phyloP scores from a whole-genome alignment of 2,329 filamentous ascomycete species.

The Ceratocystis diversiconidia region DNA sequence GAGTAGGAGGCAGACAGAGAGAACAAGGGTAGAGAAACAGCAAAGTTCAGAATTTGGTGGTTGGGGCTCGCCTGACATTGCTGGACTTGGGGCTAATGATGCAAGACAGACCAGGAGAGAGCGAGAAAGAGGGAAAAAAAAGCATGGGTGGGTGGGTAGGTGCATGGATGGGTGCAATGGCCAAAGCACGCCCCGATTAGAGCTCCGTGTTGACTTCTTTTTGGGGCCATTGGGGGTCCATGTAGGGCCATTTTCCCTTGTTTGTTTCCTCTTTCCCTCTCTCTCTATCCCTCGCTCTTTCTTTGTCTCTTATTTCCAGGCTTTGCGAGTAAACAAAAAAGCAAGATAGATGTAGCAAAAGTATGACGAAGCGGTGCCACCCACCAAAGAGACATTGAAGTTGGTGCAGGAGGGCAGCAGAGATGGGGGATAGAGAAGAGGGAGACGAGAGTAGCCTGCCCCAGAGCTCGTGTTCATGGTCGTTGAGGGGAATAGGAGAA shows the following conservation, averaged over 20 bases:
- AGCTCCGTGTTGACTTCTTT: background rate
- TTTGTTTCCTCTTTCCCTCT: background rate
- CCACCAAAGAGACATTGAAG: too few relatives aligned
- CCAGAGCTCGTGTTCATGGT: background rate
- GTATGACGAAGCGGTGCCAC: too few relatives aligned
- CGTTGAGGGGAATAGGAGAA: background rate
- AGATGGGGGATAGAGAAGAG: background rate
- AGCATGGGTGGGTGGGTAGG: background rate
- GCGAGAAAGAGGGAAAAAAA: background rate
- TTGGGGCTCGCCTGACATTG: background rate
- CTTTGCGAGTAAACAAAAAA: background rate
- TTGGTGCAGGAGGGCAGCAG: too few relatives aligned
- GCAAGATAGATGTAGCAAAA: background rate
- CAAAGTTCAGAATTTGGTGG: background rate
- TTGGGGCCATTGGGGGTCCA: background rate
- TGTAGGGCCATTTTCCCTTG: background rate
- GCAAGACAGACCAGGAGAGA: background rate
- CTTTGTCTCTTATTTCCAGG: background rate
- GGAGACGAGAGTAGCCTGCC: background rate
- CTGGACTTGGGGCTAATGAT: background rate
- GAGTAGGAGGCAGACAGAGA: background rate
- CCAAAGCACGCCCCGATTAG: slow-evolving; percentile 4
- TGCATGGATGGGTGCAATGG: background rate
- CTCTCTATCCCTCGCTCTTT: background rate
- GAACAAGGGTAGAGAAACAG: background rate